Evolutionary conservation across 768 basidiomycete species (phyloP).

Genomic region (Mycena crocata): DNA sequence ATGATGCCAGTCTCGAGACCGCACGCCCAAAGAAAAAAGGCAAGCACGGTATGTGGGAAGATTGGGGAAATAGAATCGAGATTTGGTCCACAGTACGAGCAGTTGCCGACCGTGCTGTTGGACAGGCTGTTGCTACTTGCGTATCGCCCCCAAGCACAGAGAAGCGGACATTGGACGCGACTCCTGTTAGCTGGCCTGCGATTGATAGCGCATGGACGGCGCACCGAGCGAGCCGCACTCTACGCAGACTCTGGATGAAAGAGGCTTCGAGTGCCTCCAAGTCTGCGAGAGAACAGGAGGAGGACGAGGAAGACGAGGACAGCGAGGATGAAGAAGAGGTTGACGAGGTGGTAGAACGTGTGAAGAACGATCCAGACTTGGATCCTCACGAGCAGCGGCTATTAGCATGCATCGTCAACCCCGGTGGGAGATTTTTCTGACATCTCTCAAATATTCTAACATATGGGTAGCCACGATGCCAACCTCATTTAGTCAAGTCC

Average conservation of each 20-base stretch:
- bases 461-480: conserved; percentile 69
- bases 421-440: conserved; percentile 56
- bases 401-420: conserved; percentile 87
- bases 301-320: conserved; percentile 49
- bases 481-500: conserved; percentile 89
- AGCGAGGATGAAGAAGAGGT: conserved; percentile 62
- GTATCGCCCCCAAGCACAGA: conserved; percentile 35
- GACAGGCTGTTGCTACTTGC: conserved; percentile 61
- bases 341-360: conserved; percentile 81
- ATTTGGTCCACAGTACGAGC: conserved; percentile 76
- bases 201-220: conserved; percentile 76
- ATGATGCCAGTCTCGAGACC: conserved; percentile 8
- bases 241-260: conserved; percentile 72
- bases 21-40: conserved; percentile 26
- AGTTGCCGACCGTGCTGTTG: conserved; percentile 83
- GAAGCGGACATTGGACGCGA: conserved; percentile 64
- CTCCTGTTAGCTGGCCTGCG: conserved; percentile 73
- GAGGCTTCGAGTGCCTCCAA: conserved; percentile 52
- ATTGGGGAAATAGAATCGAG: conserved; percentile 80
- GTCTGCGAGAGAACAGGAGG: conserved; percentile 41
- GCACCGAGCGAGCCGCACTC: conserved; percentile 59
- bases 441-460: conserved; percentile 25
- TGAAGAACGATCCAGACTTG: conserved; percentile 81
- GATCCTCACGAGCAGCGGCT: conserved; percentile 86
- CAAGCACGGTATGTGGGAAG: conserved; percentile 58